These are phyloP conservation scores for Metrosideros polymorpha DNA, from an alignment of 441 rosid species.

Conservation along the genomic window DNA sequence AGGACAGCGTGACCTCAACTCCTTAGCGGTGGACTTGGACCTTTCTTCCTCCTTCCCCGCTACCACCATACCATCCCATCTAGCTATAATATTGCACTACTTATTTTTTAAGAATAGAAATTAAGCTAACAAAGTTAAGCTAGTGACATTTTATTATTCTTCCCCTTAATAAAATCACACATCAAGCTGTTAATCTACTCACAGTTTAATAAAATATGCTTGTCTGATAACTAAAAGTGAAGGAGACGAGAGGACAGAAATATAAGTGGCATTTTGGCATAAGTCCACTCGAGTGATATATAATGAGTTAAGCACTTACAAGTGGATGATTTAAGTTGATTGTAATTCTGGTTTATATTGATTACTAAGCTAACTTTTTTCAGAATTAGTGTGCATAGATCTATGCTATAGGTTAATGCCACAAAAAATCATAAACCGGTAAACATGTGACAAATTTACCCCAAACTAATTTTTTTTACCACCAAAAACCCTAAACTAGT, in stretches of 20 bases:
- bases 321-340: not conserved
- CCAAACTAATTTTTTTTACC: too few species aligned
- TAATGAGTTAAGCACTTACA: not conserved
- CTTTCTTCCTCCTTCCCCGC: constrained; percentile 20
- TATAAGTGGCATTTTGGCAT: not conserved
- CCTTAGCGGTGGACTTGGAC: constrained; percentile 48
- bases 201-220: not conserved
- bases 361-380: not conserved
- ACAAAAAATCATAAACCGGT: too few species aligned
- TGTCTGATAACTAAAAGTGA: not conserved
- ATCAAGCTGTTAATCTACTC: not conserved
- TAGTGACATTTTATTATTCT: not conserved
- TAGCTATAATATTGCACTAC: not conserved
- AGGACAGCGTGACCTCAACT: constrained; percentile 48
- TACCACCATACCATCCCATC: not conserved
- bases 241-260: not conserved
- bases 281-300: not conserved
- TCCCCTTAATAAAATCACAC: not conserved
- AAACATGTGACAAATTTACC: too few species aligned
- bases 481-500: too few species aligned
- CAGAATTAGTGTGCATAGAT: too few species aligned
- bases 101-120: not conserved
- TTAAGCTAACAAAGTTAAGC: not conserved
- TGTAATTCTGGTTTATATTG: not conserved
- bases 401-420: too few species aligned